Base-by-base conservation (phyloP, 345 rosid species). In the Eucalyptus polybractea region DNA sequence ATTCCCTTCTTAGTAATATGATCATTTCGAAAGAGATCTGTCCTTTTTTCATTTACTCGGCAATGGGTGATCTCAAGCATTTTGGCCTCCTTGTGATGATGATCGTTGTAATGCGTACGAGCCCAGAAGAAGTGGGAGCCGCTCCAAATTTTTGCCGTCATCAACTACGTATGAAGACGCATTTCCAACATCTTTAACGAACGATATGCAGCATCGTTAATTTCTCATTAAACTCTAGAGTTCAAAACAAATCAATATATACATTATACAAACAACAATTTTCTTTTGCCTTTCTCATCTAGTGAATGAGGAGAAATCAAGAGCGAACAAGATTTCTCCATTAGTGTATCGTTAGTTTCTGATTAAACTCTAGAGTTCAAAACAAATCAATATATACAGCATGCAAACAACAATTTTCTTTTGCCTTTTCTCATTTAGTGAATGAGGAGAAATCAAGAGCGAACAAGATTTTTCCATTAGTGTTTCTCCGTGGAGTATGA, bases 361-460 rank as follows among this genome's bases (percentile, higher is more conserved):
- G 44, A 42, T 42, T 42, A 42, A 42, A 42, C 44, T 42, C 44
- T 42, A 42, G 44, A 42, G 44, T 42, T 42, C 44, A 42, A 42
- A 42, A 42, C 44, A 42, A 42, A 42, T 42, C 44, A 42, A 42
- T 42, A 42, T 42, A 42, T 42, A 42, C 44, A 42, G 44, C 44
- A 42, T 42, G 44, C 44, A 42, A 42, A 42, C 44, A 42, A 42
- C 8, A 42, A 42, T 42, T 42, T 42, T 42, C 44, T 42, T 42
- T 42, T 42, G 8, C 44, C 44, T 42, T 42, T 42, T 42, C 69
- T 60, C 14, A 60, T 60, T 60, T 27, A 25, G 92, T 31, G 92
- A 47, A 22, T 53, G 87, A 27, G 94, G 89, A 54, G 92, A 91
- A 90, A 93, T 93, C 76, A 89, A 88, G 72, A 90, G 90, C 45